Percentiles rank a stretch among this genome's conserved stretches.
Evolutionary conservation across 495 filamentous ascomycete species (phyloP).

Genomic region (Tuber melanosporum): DNA sequence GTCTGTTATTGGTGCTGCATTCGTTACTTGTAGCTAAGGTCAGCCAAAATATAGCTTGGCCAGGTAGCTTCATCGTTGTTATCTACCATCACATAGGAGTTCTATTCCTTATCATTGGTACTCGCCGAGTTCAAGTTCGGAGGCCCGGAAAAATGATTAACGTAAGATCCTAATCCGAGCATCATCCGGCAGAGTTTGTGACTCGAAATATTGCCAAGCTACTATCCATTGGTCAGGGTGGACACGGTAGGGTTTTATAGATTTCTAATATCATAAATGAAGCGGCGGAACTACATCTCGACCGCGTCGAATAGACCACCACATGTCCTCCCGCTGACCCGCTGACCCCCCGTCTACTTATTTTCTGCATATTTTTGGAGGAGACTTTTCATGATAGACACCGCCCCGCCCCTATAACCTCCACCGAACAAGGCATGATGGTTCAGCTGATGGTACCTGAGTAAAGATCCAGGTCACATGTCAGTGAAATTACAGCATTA

Average conservation of each 20-base stretch:
- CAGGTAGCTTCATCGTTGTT: background rate
- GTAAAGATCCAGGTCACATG: slow-evolving; percentile 1
- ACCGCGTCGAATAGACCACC: background rate
- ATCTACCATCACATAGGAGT: background rate
- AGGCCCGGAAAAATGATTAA: slow-evolving; percentile 2
- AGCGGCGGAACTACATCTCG: background rate
- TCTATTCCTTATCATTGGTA: background rate
- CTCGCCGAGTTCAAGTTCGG: background rate
- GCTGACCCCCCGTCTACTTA: background rate
- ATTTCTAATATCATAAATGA: slow-evolving; percentile 1
- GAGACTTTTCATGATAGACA: slow-evolving; percentile 67
- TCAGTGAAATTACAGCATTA: slow-evolving; percentile 9
- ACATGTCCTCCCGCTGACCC: background rate
- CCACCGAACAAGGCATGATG: slow-evolving; percentile 79
- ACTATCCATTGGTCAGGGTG: slow-evolving; percentile 1
- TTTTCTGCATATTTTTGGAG: slow-evolving; percentile 56
- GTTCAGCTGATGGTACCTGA: slow-evolving; percentile 83
- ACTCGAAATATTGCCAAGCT: background rate
- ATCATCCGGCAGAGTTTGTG: slow-evolving; percentile 1
- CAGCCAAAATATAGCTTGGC: background rate
- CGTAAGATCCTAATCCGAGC: background rate
- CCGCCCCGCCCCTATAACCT: slow-evolving; percentile 64
- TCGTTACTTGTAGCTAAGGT: background rate
- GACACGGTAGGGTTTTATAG: background rate
- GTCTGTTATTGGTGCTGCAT: background rate